Base-by-base conservation (phyloP, 2,329 filamentous ascomycete genomes). In the Bipolaris sorokiniana region DNA sequence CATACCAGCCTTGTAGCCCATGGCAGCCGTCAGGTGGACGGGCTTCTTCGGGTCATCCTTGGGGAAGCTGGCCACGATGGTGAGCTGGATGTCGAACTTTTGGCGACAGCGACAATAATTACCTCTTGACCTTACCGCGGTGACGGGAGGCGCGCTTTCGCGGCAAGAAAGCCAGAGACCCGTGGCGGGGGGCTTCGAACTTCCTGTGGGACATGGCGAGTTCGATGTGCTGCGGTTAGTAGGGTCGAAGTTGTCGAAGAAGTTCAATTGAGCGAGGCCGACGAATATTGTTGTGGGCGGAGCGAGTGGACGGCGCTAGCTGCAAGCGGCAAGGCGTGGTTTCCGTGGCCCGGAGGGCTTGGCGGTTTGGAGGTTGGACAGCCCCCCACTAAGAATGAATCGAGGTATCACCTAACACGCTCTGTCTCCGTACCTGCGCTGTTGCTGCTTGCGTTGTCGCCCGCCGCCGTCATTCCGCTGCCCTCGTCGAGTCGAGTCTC, bases 1-100 rank as follows among this genome's bases (percentile, higher is more conserved):
- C 95, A 99, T 99, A 82, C 95, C 95, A 80, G 95, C 95, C 92
- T 99, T 99, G 90, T 99, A 99, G 81, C 95, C 95, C 89, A 98
- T 93, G 78, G 92, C 84, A 78, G 95, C 95, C 68, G 95, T 99
- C 77, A 99, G 88, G 88, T 99, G 95, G 82, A 97, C 92, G 77
- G 93, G 91, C 90, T 98, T 96, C 91, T 98, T 98, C 79, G 92
- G 86, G 87, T 99, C 93, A 91, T 99, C 95, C 90, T 98, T 98
- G 80, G 95, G 95, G 89, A 99, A 99, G 83, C 92, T 96, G 74
- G 63, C 37, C 58, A 59, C 48, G 41, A 61, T 54, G 56, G 68
- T 75, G 57, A 73, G 70, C 61, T 46, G 59, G 58, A 40, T 56
- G 58, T 67, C 40, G 61, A 59, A 63, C 46, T 55, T 64, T 58